Percentiles rank a stretch among this genome's conserved stretches.
Evolutionary conservation across 2,329 filamentous ascomycete species (phyloP).

Genomic region (Hypoxylon sp.): DNA sequence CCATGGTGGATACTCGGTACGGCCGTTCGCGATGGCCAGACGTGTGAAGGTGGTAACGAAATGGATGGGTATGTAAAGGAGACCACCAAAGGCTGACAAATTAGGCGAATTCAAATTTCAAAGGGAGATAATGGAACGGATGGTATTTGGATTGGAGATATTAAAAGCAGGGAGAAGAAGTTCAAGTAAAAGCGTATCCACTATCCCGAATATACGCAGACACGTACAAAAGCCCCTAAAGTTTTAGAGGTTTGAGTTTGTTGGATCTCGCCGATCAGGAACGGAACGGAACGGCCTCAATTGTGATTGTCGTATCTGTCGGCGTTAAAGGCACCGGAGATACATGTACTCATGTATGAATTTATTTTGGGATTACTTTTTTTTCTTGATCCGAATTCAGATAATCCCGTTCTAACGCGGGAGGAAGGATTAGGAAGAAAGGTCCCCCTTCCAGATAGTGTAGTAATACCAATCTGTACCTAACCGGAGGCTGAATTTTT

Average conservation of each 20-base stretch:
- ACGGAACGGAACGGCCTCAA: constrained; percentile 17
- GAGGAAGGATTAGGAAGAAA: constrained; percentile 27
- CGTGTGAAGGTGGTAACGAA: constrained; percentile 10
- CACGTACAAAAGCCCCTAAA: constrained; percentile 28
- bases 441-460: constrained; percentile 26
- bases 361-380: constrained; percentile 13
- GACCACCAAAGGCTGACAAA: constrained; percentile 19
- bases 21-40: constrained; percentile 25
- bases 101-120: constrained; percentile 28
- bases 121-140: constrained; percentile 28
- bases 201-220: constrained; percentile 19
- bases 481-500: constrained; percentile 46
- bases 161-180: constrained; percentile 33
- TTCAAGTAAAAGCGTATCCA: constrained; percentile 34
- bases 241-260: constrained; percentile 32
- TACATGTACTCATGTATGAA: constrained; percentile 24
- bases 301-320: constrained; percentile 17
- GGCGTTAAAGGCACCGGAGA: constrained; percentile 25
- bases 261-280: constrained; percentile 25
- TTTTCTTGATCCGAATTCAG: constrained; percentile 13
- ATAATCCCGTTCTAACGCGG: constrained; percentile 27
- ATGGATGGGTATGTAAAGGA: constrained; percentile 7
- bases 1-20: constrained; percentile 41
- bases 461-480: constrained; percentile 36
- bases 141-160: constrained; percentile 35